Evolutionary conservation across 1,139 yeast genomes (phyloP), one percentile per base, ranked within the genome.

Genomic region (Chernovozyma aurita): DNA sequence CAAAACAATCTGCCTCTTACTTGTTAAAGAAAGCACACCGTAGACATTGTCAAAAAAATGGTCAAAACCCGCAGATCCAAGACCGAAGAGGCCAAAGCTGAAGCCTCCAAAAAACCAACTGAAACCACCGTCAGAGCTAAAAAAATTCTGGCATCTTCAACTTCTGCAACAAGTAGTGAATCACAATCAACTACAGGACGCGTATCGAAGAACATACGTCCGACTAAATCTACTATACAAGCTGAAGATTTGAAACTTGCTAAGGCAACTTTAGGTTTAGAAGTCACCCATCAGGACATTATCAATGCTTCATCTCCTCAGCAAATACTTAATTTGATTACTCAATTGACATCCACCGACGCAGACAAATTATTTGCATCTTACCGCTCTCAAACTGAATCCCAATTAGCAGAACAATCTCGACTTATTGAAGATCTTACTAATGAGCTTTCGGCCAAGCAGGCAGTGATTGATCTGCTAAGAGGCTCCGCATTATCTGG

Each of bases 341-440:
- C 65, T 36, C 48, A 55, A 14, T 49, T 66, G 18, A 57, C 67
- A 8, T 53, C 58, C 31, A 61, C 69, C 4, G 50, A 58, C 26
- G 70, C 63, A 38, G 73, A 68, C 44, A 60, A 55, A 34, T 31
- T 61, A 11, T 63, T 66, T 37, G 44, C 48, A 3, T 49, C 51
- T 33, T 66, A 60, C 45, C 57, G 58, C 38, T 40, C 45, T n/a
- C 56, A 57, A 22, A 55, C 57, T 1, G 53, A 50, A 27, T 39
- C 49, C 4, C 65, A 63, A 34, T 41, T 63, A 34, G 59, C 54
- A 6, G 46, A 53, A 15, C 65, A 65, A 38, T 57, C 59, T 31
- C 45, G 43, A 21, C 41, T 56, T 20, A 63, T 68, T 18, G 47
- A 51, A 20, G 46, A 50, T 21, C 45, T 69, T 21, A 49, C 55